Evolutionary conservation across 495 filamentous ascomycete species (phyloP).

Genomic region (Tuber indicum): DNA sequence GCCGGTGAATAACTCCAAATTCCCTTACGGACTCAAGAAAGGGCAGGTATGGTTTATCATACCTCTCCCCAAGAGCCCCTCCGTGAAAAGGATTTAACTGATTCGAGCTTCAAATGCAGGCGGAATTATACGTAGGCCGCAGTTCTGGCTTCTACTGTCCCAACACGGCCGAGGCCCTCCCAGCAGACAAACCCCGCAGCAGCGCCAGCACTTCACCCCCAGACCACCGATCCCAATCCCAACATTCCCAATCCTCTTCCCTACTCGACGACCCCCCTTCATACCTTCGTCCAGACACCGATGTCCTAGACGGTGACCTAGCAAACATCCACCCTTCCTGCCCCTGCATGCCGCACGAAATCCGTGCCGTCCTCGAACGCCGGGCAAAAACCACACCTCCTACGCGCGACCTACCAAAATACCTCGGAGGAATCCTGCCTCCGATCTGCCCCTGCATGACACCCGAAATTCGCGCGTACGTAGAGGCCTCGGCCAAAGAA

Average conservation of each 20-base stretch:
- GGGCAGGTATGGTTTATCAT: constrained; percentile 27
- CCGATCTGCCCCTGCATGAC: constrained; percentile 27
- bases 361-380: constrained; percentile 18
- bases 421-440: constrained; percentile 11
- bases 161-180: background rate
- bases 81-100: background rate
- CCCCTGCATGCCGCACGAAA: constrained; percentile 19
- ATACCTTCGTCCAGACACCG: constrained; percentile 7
- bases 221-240: background rate
- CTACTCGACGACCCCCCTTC: background rate
- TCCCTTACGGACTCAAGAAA: constrained; percentile 35
- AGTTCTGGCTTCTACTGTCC: background rate
- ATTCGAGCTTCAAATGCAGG: constrained; percentile 8
- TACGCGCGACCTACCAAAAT: background rate
- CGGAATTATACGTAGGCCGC: constrained; percentile 17
- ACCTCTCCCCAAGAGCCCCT: background rate
- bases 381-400: constrained; percentile 13
- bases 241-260: background rate
- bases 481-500: constrained; percentile 24
- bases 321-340: background rate
- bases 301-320: background rate
- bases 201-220: background rate
- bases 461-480: constrained; percentile 13
- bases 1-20: constrained; percentile 28
- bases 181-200: background rate